Evolutionary conservation across 306 rosid species (phyloP), one percentile per base, ranked within the genome.

Genomic region (Prinsepia uniflora): DNA sequence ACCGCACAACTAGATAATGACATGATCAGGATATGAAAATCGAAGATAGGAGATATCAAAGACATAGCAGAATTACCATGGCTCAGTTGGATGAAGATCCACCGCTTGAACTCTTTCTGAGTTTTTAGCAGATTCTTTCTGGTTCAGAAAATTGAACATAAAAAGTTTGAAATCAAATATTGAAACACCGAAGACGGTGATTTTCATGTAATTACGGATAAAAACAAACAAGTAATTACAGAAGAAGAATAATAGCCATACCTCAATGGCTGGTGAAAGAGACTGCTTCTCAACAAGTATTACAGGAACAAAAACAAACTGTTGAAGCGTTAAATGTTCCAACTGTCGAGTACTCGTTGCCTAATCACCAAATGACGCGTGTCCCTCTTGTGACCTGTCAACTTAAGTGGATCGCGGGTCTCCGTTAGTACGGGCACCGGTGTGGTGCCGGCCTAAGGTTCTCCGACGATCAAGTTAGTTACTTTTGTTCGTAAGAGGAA

Each of bases 51-150:
- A 30, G 68, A 36, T 43, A 40, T 11, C 6, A 5, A 61, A 63
- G 20, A 41, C 10, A 63, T 15, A 15, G 44, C 10, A 73, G n/a
- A 76, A 17, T 62, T 89, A 89, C 96, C 92, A 89, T 87, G 96
- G 92, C 65, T 89, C 89, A 74, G 89, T 80, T 67, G 90, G 92
- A 85, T 89, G 90, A 5, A 82, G 80, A 85, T 87, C 92, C 78
- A 87, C 81, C 49, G 90, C 87, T 76, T 89, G 87, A 0, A 89
- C 92, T 85, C 90, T 84, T 64, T 89, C 92, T 39, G 90, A 87
- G 70, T 83, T 82, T 65, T 83, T 90, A 1, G 88, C 84, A 82
- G 81, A 86, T 63, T 85, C 71, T 65, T 86, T 70, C 96, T 89
- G 86, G 64, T 67, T 30, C 63, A 79, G 58, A 70, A 6, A 81